Conservation (phyloP, 2,329 filamentous ascomycete genomes). For the Periconia digitata region DNA sequence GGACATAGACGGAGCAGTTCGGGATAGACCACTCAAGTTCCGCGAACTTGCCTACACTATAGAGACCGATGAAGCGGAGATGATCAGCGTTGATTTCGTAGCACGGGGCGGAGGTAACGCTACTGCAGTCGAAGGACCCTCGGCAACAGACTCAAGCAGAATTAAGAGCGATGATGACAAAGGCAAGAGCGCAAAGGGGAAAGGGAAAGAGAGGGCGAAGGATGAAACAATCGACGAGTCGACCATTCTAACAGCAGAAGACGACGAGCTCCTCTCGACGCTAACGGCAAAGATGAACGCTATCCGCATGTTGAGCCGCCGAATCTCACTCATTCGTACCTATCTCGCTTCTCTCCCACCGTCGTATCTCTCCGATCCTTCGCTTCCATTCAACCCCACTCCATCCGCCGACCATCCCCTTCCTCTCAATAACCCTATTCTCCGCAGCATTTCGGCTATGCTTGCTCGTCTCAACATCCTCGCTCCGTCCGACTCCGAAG, state of each 20-base stretch:
- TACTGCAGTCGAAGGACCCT: slow-evolving; percentile 54
- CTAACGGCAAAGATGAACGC: slow-evolving; percentile 90
- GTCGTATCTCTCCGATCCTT: slow-evolving; percentile 59
- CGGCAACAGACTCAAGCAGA: slow-evolving; percentile 19
- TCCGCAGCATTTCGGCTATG: slow-evolving; percentile 86
- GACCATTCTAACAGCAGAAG: slow-evolving; percentile 56
- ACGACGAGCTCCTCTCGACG: slow-evolving; percentile 66
- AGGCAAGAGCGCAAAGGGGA: slow-evolving; percentile 56
- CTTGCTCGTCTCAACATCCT: slow-evolving; percentile 81
- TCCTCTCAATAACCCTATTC: slow-evolving; percentile 65
- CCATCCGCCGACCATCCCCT: slow-evolving; percentile 29
- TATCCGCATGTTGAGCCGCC: slow-evolving; percentile 81
- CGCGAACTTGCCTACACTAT: slow-evolving; percentile 82
- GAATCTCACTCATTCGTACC: slow-evolving; percentile 57
- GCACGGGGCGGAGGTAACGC: slow-evolving; percentile 83
- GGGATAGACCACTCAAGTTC: slow-evolving; percentile 64
- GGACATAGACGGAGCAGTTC: slow-evolving; percentile 66
- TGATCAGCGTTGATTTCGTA: slow-evolving; percentile 95
- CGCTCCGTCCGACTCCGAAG: slow-evolving; percentile 66
- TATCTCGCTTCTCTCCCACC: slow-evolving; percentile 76
- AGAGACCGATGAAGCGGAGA: slow-evolving; percentile 93
- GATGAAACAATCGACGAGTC: slow-evolving; percentile 35
- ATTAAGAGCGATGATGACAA: slow-evolving; percentile 38
- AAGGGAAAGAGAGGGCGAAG: slow-evolving; percentile 54
- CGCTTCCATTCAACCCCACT: slow-evolving; percentile 35